phyloP scores from a whole-genome alignment of 805 yeast genomes.

The Lachancea mirantina region DNA sequence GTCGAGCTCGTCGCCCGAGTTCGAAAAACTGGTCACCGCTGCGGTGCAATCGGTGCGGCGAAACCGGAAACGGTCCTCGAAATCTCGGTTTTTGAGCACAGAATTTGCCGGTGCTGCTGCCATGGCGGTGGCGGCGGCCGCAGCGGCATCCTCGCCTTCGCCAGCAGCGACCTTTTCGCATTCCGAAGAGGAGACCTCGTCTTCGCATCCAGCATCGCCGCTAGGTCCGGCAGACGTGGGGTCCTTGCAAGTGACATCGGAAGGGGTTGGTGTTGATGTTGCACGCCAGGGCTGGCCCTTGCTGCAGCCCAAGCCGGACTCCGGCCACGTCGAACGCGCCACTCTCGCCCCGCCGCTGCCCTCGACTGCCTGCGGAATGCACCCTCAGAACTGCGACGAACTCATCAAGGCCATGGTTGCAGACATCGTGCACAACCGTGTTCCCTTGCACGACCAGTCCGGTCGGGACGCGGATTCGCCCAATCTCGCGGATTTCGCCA shows the following conservation, averaged over 20 bases:
- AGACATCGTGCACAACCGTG: constrained; percentile 20
- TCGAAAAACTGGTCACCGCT: constrained; percentile 83
- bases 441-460: constrained; percentile 21
- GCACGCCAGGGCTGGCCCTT: constrained; percentile 3
- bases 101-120: constrained; percentile 6
- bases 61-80: constrained; percentile 64
- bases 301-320: constrained; percentile 9
- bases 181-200: constrained; percentile 1
- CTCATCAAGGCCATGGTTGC: constrained; percentile 20
- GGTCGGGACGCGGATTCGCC: constrained; percentile 15
- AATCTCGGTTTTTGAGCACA: constrained; percentile 14
- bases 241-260: background rate
- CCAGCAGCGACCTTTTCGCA: constrained; percentile 4
- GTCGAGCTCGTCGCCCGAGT: constrained; percentile 53
- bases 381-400: constrained; percentile 22
- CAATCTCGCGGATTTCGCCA: constrained; percentile 25
- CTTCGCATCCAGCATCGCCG: background rate
- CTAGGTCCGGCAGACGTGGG: background rate
- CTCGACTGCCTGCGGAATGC: constrained; percentile 7
- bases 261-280: background rate
- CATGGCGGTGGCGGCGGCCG: constrained; percentile 3
- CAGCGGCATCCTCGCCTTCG: constrained; percentile 4
- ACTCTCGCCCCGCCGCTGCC: constrained; percentile 4
- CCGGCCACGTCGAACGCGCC: constrained; percentile 3
- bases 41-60: constrained; percentile 91